Evolutionary conservation across 768 basidiomycete genomes (phyloP), one percentile per base, ranked within the genome.

Genomic region (Leccinellum luteum): DNA sequence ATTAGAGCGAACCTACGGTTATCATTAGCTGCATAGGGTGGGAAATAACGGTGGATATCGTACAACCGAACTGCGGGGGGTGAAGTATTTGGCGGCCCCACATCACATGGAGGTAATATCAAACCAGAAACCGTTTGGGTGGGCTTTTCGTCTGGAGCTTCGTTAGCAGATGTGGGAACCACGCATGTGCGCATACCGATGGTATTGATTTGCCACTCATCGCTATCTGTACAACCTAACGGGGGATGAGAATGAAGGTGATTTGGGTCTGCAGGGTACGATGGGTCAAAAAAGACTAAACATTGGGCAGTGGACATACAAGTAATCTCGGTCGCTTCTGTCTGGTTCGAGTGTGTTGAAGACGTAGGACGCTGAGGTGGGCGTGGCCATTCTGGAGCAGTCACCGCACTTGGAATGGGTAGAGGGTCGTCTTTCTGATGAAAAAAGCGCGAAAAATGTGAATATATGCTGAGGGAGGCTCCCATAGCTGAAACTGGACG

Each of bases 1-100:
- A 79, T 67, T 25, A 81, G 67, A 9, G 77, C 77, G 14, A 77
- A 75, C 48, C 50, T 51, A 32, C 10, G 15, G 50, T 3, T 23
- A 21, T 31, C 12, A 14, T 32, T 10, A 51, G 9, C 19, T 6
- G 14, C 9, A 17, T 3, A 34, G 10, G 15, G 32, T 30, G 21
- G 9, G 28, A 32, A 8, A 51, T 32, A 23, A 15, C 8, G n/a
- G 14, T 19, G 7, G 15, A 23, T 32, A 9, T 51, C 21, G 21
- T 32, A 51, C 48, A 49, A 21, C 7, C n/a, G 48, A 31, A 21
- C 28, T 30, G 28, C 6, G 30, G 48, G 19, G 19, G 48, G 27
- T 25, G 27, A 48, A 12, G 23, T 49, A 21, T n/a, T 31, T 21
- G 12, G 12, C n/a, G 32, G 3, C n/a, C 30, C 48, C 27, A 15